phyloP scores from a whole-genome alignment of 805 yeast species.

The Jamesozyma rosinii region DNA sequence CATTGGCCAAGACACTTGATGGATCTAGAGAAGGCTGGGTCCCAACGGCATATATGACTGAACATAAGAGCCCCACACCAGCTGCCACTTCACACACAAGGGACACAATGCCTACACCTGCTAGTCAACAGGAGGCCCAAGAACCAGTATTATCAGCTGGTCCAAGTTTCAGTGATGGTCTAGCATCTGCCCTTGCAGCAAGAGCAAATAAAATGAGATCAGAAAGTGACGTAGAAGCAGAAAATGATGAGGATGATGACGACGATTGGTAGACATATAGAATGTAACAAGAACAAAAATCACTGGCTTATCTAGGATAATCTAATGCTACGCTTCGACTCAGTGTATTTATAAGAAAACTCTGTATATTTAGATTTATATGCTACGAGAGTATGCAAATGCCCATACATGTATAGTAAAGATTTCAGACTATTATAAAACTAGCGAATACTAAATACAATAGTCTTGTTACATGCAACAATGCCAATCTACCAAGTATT shows the following conservation, averaged over 20 bases:
- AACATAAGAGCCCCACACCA: conserved; percentile 33
- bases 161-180: conserved; percentile 59
- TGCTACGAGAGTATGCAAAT: too few relatives aligned
- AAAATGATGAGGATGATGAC: conserved; percentile 54
- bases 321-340: too few relatives aligned
- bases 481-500: too few relatives aligned
- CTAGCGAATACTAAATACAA: too few relatives aligned
- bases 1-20: conserved; percentile 70
- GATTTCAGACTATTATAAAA: too few relatives aligned
- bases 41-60: conserved; percentile 81
- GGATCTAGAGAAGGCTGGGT: conserved; percentile 91
- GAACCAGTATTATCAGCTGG: conserved; percentile 16
- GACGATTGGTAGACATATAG: conserved; percentile 20
- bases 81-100: conserved; percentile 14
- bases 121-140: conserved; percentile 1
- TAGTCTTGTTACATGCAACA: too few relatives aligned
- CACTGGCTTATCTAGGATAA: too few relatives aligned
- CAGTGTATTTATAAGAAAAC: too few relatives aligned
- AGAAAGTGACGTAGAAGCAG: conserved; percentile 63
- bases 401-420: too few relatives aligned
- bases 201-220: conserved; percentile 55
- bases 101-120: conserved; percentile 33
- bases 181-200: conserved; percentile 79
- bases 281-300: too few relatives aligned
- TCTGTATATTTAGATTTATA: background rate